Percentiles rank a stretch among this genome's conserved stretches.
phyloP scores from a whole-genome alignment of 2,329 filamentous ascomycete genomes.

The Aspergillus transmontanensis region DNA sequence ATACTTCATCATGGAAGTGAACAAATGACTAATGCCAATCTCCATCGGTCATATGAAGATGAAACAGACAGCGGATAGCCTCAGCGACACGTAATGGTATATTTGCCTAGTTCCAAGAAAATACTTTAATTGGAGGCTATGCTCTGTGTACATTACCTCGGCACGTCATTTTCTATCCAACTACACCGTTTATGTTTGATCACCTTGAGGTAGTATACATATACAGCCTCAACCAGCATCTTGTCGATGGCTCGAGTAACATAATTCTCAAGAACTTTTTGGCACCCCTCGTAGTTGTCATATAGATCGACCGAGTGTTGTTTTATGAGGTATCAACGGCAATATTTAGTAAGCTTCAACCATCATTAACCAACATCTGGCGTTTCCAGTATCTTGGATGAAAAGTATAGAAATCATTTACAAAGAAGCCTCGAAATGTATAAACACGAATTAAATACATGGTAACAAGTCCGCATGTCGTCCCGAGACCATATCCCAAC shows the following conservation, averaged over 20 bases:
- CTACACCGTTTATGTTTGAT: too few relatives aligned
- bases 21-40: not conserved
- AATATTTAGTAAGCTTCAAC: not conserved
- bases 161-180: not conserved
- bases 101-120: not conserved
- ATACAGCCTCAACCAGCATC: too few relatives aligned
- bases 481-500: slow-evolving; percentile 1
- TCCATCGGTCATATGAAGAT: not conserved
- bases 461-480: not conserved
- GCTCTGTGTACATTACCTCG: not conserved
- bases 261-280: too few relatives aligned
- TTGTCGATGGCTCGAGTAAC: too few relatives aligned
- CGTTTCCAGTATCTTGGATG: not conserved
- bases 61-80: not conserved
- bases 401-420: not conserved
- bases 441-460: slow-evolving; percentile 1
- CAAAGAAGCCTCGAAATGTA: not conserved
- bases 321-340: too few relatives aligned
- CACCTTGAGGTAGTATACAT: too few relatives aligned
- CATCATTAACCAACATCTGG: not conserved
- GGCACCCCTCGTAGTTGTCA: too few relatives aligned
- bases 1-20: not conserved
- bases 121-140: not conserved
- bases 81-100: not conserved
- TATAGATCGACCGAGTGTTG: too few relatives aligned